Base-by-base conservation (phyloP, 2,329 filamentous ascomycete species). In the Ophiostoma sp. region DNA sequence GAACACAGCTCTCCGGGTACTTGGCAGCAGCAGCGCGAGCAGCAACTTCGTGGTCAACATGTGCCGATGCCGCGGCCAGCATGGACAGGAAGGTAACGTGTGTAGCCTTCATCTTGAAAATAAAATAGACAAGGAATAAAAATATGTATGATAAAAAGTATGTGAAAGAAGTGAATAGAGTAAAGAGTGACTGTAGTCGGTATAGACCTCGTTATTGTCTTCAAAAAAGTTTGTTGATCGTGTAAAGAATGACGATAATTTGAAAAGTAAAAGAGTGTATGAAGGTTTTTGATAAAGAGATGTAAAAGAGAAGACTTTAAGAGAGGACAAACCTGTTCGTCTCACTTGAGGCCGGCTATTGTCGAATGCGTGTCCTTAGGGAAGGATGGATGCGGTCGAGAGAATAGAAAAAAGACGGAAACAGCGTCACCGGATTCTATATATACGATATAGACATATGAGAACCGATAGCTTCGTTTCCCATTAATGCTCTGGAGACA, bases 351-450 rank as follows among this genome's bases (percentile, higher is more conserved):
- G 68, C 48, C 57, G 39, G 71, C 22, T 48, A 28, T 50, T 42
- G 52, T 48, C 39, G 48, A 55, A 31, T 69, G 69, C 22, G 42
- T 52, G 63, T 52, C 69, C 59, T 36, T 55, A 25, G 19, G 31
- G 22, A 64, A 64, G 33, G 22, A 45, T 19, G 59, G 39, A 71
- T 52, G 66, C 45, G 22, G 63, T 69, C 9, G 45, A 64, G 42
- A 39, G 57, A 71, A 39, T 17, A 39, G 19, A 50, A 55, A 42
- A 33, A 48, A 31, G 4, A 50, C 19, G 57, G 15, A 64, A 63
- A 70, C 72, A 66, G 57, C 57, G 72, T 70, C 45, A 15, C 61
- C 36, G 57, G 72, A 73, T 66, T 73, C 72, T 73, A 73, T 73
- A 73, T 73, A 73, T 73, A 73, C 72, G 36, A 66, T 48, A 22